Percentiles rank a stretch among this genome's conserved stretches.
Evolutionary conservation across 495 filamentous ascomycete genomes (phyloP).

Genomic region (Podospora fimiseda): DNA sequence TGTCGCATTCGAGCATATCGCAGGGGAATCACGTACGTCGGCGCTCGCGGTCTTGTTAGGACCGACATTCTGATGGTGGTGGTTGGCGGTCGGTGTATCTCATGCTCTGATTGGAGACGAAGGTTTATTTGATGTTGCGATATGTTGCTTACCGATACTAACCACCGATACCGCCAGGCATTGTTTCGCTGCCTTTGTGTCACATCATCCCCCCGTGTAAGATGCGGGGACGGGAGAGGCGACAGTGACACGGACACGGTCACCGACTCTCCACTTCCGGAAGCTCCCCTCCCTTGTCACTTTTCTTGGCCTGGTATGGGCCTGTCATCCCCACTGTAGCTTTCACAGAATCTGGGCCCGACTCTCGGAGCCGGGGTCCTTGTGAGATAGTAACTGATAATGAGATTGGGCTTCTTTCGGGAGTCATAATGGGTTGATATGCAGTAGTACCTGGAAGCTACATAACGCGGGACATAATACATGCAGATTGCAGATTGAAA

Average conservation of each 20-base stretch:
- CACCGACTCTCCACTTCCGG: slow-evolving; percentile 7
- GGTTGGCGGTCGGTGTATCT: slow-evolving; percentile 1
- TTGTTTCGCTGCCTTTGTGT: too few species aligned
- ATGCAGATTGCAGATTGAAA: too few species aligned
- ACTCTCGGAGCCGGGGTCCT: not conserved
- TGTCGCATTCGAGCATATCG: slow-evolving; percentile 12
- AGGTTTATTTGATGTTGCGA: too few species aligned
- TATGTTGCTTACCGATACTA: too few species aligned
- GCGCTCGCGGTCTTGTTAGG: slow-evolving; percentile 26
- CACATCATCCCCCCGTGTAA: too few species aligned
- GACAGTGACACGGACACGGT: too few species aligned
- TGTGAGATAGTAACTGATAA: too few species aligned
- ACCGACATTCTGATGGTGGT: slow-evolving; percentile 31
- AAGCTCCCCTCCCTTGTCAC: slow-evolving; percentile 6
- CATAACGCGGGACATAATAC: too few species aligned
- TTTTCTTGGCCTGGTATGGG: not conserved
- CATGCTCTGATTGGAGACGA: slow-evolving; percentile 9
- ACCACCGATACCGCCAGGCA: too few species aligned
- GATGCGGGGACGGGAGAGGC: slow-evolving; percentile 4
- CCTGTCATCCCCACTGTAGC: slow-evolving; percentile 1
- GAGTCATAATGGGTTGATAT: not conserved
- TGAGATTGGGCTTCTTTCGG: too few species aligned
- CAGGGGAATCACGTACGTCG: slow-evolving; percentile 5
- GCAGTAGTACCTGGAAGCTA: not conserved
- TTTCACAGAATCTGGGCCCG: slow-evolving; percentile 2